Evolutionary conservation across 2,329 filamentous ascomycete species (phyloP), one percentile per base, ranked within the genome.

Genomic region (Fusarium subtropicale): DNA sequence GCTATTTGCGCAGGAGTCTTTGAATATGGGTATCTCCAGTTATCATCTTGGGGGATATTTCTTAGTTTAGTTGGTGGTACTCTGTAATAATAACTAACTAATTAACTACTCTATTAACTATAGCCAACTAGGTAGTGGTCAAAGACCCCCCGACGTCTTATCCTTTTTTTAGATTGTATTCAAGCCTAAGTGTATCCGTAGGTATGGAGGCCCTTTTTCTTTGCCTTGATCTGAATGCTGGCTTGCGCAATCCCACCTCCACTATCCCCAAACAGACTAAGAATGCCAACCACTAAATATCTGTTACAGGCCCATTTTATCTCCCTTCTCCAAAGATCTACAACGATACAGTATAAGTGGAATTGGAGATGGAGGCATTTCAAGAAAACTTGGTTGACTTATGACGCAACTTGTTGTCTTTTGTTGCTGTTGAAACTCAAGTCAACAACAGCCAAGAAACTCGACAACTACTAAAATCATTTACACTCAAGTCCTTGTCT

Each of bases 201-300:
- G n/a, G 18, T 16, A 18, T 48, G 26, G 20, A 22, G 20, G 20
- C 34, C n/a, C 39, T 47, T 59, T 50, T 56, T 62, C 10, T 47
- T 39, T 30, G 51, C 42, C 48, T 61, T 68, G 62, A 39, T 57
- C 26, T 66, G 20, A 53, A n/a, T 55, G 51, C 39, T 36, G 48
- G 66, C 66, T 69, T 69, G 66, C 66, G 66, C 66, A 69, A 69
- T 69, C 66, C 66, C 47, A 31, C 30, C 66, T 60, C 65, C 65
- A 68, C 65, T 42, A 59, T 59, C 61, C 48, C 50, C 50, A 60
- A 66, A 42, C 54, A 60, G 65, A 53, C 65, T 48, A 55, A 60
- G 22, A 30, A n/a, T 30, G 33, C 55, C 54, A 66, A 50, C 48
- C 42, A 41, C 55, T 56, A 45, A 30, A 39, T 22, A 24, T 16